These are phyloP conservation scores for Huiozyma sinensis DNA, from an alignment of 805 yeast genomes.

Conservation along the genomic window DNA sequence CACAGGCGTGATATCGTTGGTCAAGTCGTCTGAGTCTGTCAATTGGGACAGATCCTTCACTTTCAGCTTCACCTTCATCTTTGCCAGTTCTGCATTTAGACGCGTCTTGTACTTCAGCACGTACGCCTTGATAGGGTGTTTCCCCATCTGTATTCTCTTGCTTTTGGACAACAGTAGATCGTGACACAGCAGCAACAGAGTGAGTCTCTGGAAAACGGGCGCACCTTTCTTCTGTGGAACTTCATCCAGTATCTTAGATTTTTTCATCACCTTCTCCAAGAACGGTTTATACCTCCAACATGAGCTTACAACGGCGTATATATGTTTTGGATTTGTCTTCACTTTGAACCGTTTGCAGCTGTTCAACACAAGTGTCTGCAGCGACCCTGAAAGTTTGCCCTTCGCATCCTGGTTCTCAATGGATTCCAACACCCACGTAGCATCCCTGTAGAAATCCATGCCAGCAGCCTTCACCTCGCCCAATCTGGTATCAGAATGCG, in stretches of 20 bases:
- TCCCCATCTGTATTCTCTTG: constrained; percentile 82
- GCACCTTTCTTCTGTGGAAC: constrained; percentile 36
- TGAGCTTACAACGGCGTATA: constrained; percentile 74
- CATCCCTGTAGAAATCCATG: constrained; percentile 32
- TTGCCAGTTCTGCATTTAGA: constrained; percentile 69
- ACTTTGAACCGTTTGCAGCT: constrained; percentile 38
- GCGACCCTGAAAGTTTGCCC: constrained; percentile 37
- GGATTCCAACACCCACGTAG: constrained; percentile 30
- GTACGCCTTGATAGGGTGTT: constrained; percentile 75
- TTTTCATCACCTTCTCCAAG: constrained; percentile 50
- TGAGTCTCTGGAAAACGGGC: constrained; percentile 32
- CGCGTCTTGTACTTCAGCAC: constrained; percentile 71
- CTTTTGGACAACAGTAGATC: constrained; percentile 66
- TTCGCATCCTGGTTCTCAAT: constrained; percentile 22
- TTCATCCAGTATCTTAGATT: constrained; percentile 50
- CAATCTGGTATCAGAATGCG: too few relatives aligned
- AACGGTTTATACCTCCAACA: constrained; percentile 62
- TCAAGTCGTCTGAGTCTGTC: constrained; percentile 38
- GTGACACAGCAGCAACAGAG: constrained; percentile 53
- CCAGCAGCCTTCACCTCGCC: too few relatives aligned
- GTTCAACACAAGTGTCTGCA: constrained; percentile 43
- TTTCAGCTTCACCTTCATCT: constrained; percentile 62
- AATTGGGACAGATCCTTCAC: constrained; percentile 46
- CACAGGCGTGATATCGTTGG: constrained; percentile 51
- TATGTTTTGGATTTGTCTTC: constrained; percentile 67